Percentiles rank a stretch among this genome's conserved stretches.
phyloP scores from a whole-genome alignment of 1,284 basidiomycete genomes.

The Irpex sp. region DNA sequence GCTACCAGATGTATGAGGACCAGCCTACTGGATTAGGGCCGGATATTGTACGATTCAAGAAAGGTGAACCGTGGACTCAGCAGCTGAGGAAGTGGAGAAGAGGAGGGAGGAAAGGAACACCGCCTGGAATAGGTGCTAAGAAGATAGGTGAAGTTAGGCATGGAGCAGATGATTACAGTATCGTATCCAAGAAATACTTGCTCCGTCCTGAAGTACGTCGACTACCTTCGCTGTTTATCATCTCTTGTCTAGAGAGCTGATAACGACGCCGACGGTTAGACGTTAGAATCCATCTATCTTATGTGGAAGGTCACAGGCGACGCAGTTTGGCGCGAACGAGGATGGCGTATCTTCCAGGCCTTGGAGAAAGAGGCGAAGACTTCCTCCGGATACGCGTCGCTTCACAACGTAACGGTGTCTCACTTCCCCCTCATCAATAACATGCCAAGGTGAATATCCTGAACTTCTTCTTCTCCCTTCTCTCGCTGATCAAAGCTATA shows the following conservation, averaged over 20 bases:
- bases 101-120: slow-evolving; percentile 33
- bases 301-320: slow-evolving; percentile 69
- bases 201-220: slow-evolving; percentile 60
- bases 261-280: slow-evolving; percentile 34
- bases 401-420: slow-evolving; percentile 42
- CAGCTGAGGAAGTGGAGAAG: slow-evolving; percentile 48
- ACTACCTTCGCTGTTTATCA: not conserved
- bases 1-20: slow-evolving; percentile 63
- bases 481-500: not conserved
- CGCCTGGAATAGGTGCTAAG: slow-evolving; percentile 53
- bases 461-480: not conserved
- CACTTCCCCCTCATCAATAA: slow-evolving; percentile 40
- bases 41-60: slow-evolving; percentile 38
- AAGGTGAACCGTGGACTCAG: slow-evolving; percentile 43
- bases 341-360: slow-evolving; percentile 71
- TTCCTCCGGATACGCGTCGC: slow-evolving; percentile 51
- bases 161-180: slow-evolving; percentile 28
- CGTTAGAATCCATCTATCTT: slow-evolving; percentile 64
- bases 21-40: slow-evolving; percentile 58
- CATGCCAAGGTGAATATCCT: slow-evolving; percentile 57
- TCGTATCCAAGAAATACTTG: slow-evolving; percentile 44
- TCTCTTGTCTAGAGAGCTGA: not conserved
- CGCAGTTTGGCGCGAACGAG: slow-evolving; percentile 66
- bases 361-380: slow-evolving; percentile 59
- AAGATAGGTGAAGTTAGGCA: slow-evolving; percentile 23